Percentiles rank a stretch among this genome's conserved stretches.
Evolutionary conservation across 257 asterid genomes (phyloP).

Genomic region (Salvia rosmarinus): DNA sequence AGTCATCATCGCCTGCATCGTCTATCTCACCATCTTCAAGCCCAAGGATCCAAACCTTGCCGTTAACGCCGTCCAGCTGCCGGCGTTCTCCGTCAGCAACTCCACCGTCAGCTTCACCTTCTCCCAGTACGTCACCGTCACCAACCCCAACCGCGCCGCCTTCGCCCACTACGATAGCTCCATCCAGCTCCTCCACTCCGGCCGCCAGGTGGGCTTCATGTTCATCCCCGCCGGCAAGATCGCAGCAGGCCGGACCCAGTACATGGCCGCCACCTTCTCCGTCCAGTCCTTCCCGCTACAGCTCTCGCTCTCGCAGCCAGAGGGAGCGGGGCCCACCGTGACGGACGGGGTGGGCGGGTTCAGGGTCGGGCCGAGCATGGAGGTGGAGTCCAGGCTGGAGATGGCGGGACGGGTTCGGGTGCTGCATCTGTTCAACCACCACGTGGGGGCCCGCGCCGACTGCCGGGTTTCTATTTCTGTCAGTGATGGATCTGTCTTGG

Average conservation of each 20-base stretch:
- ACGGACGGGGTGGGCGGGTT: too few relatives aligned
- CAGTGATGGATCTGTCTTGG: conserved; percentile 78
- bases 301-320: too few relatives aligned
- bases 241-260: conserved; percentile 61
- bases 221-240: conserved; percentile 87
- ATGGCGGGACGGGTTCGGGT: conserved; percentile 85
- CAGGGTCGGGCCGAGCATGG: conserved; percentile 70
- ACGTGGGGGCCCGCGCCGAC: conserved; percentile 62
- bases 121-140: conserved; percentile 70
- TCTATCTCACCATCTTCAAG: conserved; percentile 78
- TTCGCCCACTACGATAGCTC: conserved; percentile 91
- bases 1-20: conserved; percentile 45
- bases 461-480: conserved; percentile 67
- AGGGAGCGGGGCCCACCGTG: too few relatives aligned
- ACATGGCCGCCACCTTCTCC: conserved; percentile 80
- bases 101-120: conserved; percentile 76
- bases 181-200: conserved; percentile 68
- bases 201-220: conserved; percentile 80
- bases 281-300: conserved; percentile 69
- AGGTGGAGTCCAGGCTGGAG: conserved; percentile 74
- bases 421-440: conserved; percentile 68
- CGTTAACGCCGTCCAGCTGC: conserved; percentile 76
- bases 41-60: conserved; percentile 65
- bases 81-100: conserved; percentile 70
- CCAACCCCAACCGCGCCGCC: conserved; percentile 74